These are phyloP conservation scores for Penicillium vulpinum DNA, from an alignment of 2,329 filamentous ascomycete species.

Conservation along the genomic window DNA sequence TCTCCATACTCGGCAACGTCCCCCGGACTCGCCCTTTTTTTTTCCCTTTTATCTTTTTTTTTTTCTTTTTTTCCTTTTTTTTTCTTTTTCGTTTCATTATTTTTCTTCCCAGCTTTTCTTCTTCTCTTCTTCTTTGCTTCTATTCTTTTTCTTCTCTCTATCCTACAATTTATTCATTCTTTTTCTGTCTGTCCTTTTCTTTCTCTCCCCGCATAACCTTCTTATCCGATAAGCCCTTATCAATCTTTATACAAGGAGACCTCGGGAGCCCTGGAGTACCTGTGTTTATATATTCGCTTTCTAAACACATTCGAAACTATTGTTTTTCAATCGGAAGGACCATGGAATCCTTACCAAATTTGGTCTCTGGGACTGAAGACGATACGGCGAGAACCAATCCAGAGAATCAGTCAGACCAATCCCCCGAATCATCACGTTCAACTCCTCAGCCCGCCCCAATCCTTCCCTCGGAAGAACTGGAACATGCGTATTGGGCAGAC, in stretches of 20 bases:
- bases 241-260: not conserved
- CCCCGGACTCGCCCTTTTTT: conserved; percentile 22
- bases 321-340: not conserved
- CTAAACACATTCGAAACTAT: not conserved
- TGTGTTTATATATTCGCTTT: not conserved
- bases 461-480: conserved; percentile 21
- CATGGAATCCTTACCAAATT: conserved; percentile 16
- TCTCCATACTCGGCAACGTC: conserved; percentile 7
- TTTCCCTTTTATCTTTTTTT: not conserved
- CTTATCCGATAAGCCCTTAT: conserved; percentile 16
- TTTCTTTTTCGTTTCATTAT: conserved; percentile 8
- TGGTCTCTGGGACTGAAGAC: not conserved
- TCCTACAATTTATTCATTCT: conserved; percentile 9
- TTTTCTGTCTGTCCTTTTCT: conserved; percentile 11
- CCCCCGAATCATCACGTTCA: conserved; percentile 13
- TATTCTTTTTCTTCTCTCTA: conserved; percentile 2
- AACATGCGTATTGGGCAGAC: conserved; percentile 53
- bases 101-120: too few relatives aligned
- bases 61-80: conserved; percentile 15
- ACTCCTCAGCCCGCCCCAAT: conserved; percentile 21
- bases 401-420: conserved; percentile 1
- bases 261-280: too few relatives aligned
- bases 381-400: not conserved
- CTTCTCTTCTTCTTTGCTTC: conserved; percentile 6
- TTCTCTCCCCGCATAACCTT: not conserved